Evolutionary conservation across 2,329 filamentous ascomycete genomes (phyloP).

Genomic region (Bertia moriformis): DNA sequence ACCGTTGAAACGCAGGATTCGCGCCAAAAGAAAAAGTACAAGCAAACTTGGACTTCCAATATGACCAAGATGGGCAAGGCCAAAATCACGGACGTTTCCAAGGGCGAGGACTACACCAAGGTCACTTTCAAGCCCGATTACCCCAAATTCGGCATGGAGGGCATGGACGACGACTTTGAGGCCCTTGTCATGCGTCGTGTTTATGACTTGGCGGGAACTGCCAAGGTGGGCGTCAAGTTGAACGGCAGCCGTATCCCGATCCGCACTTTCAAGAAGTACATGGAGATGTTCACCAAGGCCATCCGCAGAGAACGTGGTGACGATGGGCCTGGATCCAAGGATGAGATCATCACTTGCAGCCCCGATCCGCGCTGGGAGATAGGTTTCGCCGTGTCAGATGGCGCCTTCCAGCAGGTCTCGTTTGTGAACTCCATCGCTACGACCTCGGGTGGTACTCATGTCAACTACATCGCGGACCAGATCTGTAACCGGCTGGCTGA

Average conservation of each 20-base stretch:
- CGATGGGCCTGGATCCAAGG: conserved; percentile 48
- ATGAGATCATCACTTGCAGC: conserved; percentile 67
- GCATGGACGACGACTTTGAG: conserved; percentile 90
- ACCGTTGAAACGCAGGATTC: conserved; percentile 81
- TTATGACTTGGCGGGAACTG: conserved; percentile 89
- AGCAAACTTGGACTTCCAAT: conserved; percentile 89
- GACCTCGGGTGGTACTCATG: conserved; percentile 83
- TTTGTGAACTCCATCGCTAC: conserved; percentile 98
- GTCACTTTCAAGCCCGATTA: conserved; percentile 91
- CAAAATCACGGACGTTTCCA: conserved; percentile 62
- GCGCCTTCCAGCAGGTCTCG: conserved; percentile 92
- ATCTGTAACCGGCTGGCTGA: conserved; percentile 69
- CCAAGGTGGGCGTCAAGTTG: conserved; percentile 71
- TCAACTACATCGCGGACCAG: conserved; percentile 93
- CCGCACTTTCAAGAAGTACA: conserved; percentile 79
- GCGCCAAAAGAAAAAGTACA: conserved; percentile 75
- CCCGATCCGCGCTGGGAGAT: conserved; percentile 77
- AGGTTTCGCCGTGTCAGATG: conserved; percentile 91
- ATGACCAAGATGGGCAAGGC: conserved; percentile 87
- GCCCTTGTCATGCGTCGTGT: conserved; percentile 77
- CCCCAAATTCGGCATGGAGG: conserved; percentile 68
- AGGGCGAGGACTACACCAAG: conserved; percentile 72
- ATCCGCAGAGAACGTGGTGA: conserved; percentile 65
- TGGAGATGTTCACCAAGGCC: conserved; percentile 92
- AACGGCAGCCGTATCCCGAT: conserved; percentile 76